These are phyloP conservation scores for Phytopythium mirpurense DNA, from an alignment of 352 stramenopile species.

Conservation along the genomic window DNA sequence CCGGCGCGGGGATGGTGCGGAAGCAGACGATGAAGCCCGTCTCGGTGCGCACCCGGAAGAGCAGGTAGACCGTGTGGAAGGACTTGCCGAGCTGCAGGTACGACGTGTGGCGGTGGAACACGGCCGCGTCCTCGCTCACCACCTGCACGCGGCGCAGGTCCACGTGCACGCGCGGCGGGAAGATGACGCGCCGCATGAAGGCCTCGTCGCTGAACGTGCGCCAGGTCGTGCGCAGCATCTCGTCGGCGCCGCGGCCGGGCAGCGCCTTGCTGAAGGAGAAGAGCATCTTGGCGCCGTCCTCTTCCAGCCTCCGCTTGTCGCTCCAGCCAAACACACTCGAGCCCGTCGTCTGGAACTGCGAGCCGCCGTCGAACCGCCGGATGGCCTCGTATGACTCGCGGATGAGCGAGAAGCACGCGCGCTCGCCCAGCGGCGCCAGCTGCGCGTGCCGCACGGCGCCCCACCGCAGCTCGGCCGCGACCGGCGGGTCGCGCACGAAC, in stretches of 20 bases:
- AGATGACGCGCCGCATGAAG: constrained; percentile 49
- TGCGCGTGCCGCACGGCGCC: constrained; percentile 24
- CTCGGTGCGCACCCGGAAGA: constrained; percentile 54
- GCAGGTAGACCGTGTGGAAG: constrained; percentile 70
- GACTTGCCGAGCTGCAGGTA: constrained; percentile 39
- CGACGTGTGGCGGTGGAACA: constrained; percentile 53
- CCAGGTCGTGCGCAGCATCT: constrained; percentile 46
- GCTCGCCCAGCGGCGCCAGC: constrained; percentile 22
- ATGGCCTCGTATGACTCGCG: constrained; percentile 53
- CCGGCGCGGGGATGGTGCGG: constrained; percentile 47
- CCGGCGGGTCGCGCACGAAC: constrained; percentile 18
- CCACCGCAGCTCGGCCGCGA: constrained; percentile 10
- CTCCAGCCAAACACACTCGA: constrained; percentile 52
- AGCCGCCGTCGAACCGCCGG: constrained; percentile 31
- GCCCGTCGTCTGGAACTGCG: constrained; percentile 44
- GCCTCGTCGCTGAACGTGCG: constrained; percentile 37
- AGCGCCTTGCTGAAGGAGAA: constrained; percentile 61
- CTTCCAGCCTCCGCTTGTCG: constrained; percentile 42
- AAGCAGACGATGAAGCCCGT: constrained; percentile 60
- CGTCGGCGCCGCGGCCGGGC: constrained; percentile 20
- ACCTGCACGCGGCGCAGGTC: constrained; percentile 43
- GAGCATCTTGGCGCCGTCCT: constrained; percentile 38
- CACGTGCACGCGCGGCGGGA: constrained; percentile 34
- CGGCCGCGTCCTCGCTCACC: constrained; percentile 39
- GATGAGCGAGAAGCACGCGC: constrained; percentile 43